These are phyloP conservation scores for Globisporangium cystogenes DNA, from an alignment of 352 stramenopile species.

Conservation along the genomic window DNA sequence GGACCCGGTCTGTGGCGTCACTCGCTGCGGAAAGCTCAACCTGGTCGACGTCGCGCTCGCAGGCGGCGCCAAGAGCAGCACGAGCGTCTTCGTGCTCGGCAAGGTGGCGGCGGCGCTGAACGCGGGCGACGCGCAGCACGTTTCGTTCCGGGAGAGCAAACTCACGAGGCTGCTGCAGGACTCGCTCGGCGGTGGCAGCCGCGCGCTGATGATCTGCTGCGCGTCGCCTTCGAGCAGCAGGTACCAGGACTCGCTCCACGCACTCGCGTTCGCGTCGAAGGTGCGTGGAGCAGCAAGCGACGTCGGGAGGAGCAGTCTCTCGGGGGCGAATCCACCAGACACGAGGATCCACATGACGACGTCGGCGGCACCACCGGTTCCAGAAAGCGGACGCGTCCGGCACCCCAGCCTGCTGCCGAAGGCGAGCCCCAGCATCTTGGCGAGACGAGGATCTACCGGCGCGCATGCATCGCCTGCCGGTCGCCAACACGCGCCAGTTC, in stretches of 20 bases:
- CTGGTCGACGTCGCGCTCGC: constrained; percentile 32
- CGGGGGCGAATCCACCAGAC: no score
- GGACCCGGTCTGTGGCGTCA: constrained; percentile 10
- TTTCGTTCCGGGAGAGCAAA: constrained; percentile 73
- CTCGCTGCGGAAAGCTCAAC: constrained; percentile 26
- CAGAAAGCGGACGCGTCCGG: no score
- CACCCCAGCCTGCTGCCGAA: no score
- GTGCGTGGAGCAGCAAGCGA: constrained; percentile 9
- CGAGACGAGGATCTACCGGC: no score
- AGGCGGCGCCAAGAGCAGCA: constrained; percentile 65
- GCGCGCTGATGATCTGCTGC: constrained; percentile 41
- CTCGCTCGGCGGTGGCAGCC: constrained; percentile 30
- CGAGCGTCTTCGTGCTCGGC: constrained; percentile 64
- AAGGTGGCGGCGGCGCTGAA: constrained; percentile 76
- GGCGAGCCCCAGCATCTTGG: no score
- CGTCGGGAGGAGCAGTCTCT: no score
- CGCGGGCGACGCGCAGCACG: constrained; percentile 45
- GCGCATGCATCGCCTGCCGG: no score
- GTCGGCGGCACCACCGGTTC: no score
- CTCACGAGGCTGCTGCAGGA: constrained; percentile 69
- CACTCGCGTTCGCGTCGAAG: constrained; percentile 35
- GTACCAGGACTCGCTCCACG: constrained; percentile 33
- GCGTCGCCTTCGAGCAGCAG: constrained; percentile 15
- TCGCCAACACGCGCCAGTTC: not conserved
- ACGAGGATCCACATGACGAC: no score